Evolutionary conservation across 495 filamentous ascomycete genomes (phyloP).

Genomic region (Tuber umbilicatum): DNA sequence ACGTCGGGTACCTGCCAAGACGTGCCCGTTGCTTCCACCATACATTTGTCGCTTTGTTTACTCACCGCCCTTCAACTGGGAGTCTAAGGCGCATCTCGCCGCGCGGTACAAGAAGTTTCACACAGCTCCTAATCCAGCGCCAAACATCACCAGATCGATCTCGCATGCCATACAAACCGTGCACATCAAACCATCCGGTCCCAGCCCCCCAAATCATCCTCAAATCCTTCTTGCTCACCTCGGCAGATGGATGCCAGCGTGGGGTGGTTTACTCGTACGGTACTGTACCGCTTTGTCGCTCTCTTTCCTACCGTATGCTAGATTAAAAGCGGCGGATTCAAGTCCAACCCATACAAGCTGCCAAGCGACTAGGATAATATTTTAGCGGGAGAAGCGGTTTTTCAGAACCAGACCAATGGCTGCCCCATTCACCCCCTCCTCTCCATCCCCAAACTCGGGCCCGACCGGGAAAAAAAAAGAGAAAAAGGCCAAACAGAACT

Average conservation of each 20-base stretch:
- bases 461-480: not conserved
- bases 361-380: not conserved
- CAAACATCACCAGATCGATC: conserved; percentile 3
- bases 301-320: not conserved
- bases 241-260: not conserved
- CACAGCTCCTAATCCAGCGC: not conserved
- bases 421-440: not conserved
- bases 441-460: not conserved
- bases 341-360: not conserved
- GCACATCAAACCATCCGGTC: not conserved
- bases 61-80: not conserved
- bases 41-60: not conserved
- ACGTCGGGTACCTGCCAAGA: conserved; percentile 2
- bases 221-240: not conserved
- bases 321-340: conserved; percentile 1
- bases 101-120: not conserved
- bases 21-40: not conserved
- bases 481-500: not conserved
- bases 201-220: not conserved
- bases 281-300: not conserved
- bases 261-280: not conserved
- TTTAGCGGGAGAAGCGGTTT: not conserved
- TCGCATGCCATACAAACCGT: not conserved
- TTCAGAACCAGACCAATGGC: not conserved
- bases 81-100: not conserved